A percentile compares a stretch with the other conserved stretches of the same genome.
These are phyloP conservation scores for Phlebiopsis flavidoalba DNA, from an alignment of 768 basidiomycete species.

Conservation along the genomic window DNA sequence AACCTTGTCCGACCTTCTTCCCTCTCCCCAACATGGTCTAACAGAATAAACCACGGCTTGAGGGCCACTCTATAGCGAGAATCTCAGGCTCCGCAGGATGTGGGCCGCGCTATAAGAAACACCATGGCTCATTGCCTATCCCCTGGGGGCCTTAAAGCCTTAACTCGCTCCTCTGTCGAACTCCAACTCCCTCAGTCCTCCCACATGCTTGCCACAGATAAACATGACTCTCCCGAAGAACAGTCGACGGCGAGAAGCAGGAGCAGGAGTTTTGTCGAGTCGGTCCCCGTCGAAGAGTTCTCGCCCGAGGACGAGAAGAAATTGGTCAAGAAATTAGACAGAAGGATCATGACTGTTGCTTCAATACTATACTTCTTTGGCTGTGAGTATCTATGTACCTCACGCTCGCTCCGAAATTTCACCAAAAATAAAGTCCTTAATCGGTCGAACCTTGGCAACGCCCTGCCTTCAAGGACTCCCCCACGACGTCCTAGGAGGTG, in stretches of 20 bases:
- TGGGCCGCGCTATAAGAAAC: not conserved
- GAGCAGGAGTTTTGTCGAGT: not conserved
- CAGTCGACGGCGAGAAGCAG: conserved; percentile 1
- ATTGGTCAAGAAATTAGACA: conserved; percentile 62
- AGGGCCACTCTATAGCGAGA: too few species aligned
- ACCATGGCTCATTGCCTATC: conserved; percentile 3
- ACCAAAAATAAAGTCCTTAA: conserved; percentile 45
- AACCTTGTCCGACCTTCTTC: too few species aligned
- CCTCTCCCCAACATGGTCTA: too few species aligned
- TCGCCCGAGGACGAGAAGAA: conserved; percentile 41
- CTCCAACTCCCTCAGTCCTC: conserved; percentile 8
- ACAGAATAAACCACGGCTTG: too few species aligned
- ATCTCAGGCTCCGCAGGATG: too few species aligned
- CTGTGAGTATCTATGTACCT: conserved; percentile 40
- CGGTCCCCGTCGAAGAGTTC: not conserved
- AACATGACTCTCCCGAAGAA: not conserved
- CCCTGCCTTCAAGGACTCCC: conserved; percentile 69
- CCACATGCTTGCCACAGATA: not conserved
- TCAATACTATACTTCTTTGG: conserved; percentile 73
- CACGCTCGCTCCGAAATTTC: not conserved
- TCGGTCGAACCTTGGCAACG: conserved; percentile 76
- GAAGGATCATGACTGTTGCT: conserved; percentile 62
- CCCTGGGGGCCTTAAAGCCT: not conserved
- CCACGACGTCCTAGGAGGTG: conserved; percentile 58
- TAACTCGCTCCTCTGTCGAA: not conserved